Base-by-base conservation (phyloP, 805 yeast genomes). In the Candida saitoana region DNA sequence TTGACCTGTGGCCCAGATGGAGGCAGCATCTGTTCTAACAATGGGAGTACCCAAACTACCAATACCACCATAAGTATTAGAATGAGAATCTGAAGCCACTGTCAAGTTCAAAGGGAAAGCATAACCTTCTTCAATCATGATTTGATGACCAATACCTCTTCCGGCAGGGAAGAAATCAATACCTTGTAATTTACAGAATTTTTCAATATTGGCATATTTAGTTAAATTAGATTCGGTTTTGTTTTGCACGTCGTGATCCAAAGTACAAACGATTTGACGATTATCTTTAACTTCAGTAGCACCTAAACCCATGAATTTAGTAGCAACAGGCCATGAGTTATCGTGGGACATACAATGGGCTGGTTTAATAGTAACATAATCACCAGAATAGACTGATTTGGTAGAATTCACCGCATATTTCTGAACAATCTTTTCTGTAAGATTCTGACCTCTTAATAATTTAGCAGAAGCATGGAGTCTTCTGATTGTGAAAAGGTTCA, bases 281-380 rank as follows among this genome's bases (percentile, higher is more conserved):
- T 87, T 84, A 59, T 93, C 85, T 51, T 82, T 79, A 44, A 93
- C 87, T 46, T 79, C 72, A 16, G 79, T 78, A 29, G 97, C 97
- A 1, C 99, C 99, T 29, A 93, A 74, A 4, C 96, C 96, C 82
- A 79, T 87, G 69, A 93, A 93, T 68, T 93, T 93, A 58, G 91
- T 74, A 1, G 99, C 99, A 14, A 93, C 97, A 1, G 99, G 99
- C 99, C 99, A 95, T 34, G 97, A 84, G 67, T 93, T 93, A 65
- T 93, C 99, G 63, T 93, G 99, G 12, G 98, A 88, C 99, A 93
- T 93, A 64, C 97, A 95, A 69, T 93, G 96, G 2, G 96, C 91
- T 3, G 99, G 99, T 55, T 72, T 77, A 59, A 93, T 91, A 2
- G 96, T 80, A 39, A 95, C 98, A 66, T 90, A 93, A 68, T 93